Conservation (phyloP, 106 monocot species). For the Platanthera zijinensis region DNA sequence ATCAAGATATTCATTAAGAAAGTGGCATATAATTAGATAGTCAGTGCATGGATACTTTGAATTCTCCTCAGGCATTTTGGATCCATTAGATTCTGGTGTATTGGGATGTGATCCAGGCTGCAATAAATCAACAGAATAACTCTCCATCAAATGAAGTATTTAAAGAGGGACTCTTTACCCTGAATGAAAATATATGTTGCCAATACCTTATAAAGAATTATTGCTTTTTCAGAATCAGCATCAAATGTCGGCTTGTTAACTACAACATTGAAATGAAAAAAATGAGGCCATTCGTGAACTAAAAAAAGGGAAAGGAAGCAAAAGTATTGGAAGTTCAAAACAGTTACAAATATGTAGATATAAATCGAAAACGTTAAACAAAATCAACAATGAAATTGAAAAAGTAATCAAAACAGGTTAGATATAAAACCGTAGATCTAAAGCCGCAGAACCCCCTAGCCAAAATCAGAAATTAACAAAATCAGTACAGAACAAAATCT, state of each 20-base stretch:
- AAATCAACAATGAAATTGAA: no score
- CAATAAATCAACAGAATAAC: constrained; percentile 11
- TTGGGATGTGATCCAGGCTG: constrained; percentile 38
- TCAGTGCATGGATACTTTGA: constrained; percentile 52
- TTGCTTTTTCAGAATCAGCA: constrained; percentile 33
- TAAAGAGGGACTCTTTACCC: background rate
- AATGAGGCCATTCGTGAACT: background rate
- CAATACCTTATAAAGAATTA: constrained; percentile 68
- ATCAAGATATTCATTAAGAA: background rate
- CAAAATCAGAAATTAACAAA: no score
- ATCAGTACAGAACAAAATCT: no score
- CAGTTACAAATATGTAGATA: no score
- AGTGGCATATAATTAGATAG: background rate
- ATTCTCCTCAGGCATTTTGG: constrained; percentile 47
- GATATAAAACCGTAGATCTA: no score
- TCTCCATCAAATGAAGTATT: background rate
- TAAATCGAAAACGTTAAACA: no score
- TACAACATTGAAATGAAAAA: background rate
- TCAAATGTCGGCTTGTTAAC: background rate
- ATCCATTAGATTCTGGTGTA: constrained; percentile 48
- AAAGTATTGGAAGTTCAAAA: background rate
- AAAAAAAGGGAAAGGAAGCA: background rate
- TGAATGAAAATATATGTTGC: background rate
- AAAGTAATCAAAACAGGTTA: no score
- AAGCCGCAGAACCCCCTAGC: no score